Evolutionary conservation across 208 protist species (phyloP), one percentile per base, ranked within the genome.

Genomic region (Acanthamoeba triangularis): DNA sequence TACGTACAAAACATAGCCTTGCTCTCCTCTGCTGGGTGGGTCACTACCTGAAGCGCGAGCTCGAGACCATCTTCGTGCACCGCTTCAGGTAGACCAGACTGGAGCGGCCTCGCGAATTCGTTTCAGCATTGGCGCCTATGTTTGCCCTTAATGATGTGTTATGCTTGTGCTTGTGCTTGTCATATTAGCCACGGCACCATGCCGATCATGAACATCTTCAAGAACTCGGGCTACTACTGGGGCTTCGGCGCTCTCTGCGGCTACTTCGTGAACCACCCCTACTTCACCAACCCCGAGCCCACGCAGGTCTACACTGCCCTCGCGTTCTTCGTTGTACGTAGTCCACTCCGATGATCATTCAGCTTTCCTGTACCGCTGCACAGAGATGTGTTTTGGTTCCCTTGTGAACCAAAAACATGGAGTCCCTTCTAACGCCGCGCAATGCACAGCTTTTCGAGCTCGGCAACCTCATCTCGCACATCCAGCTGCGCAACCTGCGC

Each of bases 201-300:
- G 99, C 99, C 99, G 69, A 80, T 99, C 52, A 96, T 97, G 87
- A 99, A 99, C 97, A 97, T 99, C 78, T 98, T 99, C 96, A 99
- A 99, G 97, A 99, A 99, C 97, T 98, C 96, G 95, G 95, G 97
- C 78, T 99, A 99, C 97, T 99, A 99, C 97, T 99, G 98, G 98
- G 97, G 97, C 95, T 99, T 99, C 96, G 99, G 98, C 49, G 97
- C 97, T 63, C 97, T 98, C 93, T 98, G 99, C 95, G 98, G 98
- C 82, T 99, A 99, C 97, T 98, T 98, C 63, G 94, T 99, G 90
- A 98, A 98, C 96, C 95, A 98, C 97, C 98, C 98, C 1, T 67
- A 95, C n/a, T 99, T 98, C 97, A 99, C 98, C 18, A 96, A 97
- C 84, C 97, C 98, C n/a, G 74, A 94, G 16, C 88, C 30, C 23